Conservation (phyloP, 2,329 filamentous ascomycete species). For the Metarhizium humberi region DNA sequence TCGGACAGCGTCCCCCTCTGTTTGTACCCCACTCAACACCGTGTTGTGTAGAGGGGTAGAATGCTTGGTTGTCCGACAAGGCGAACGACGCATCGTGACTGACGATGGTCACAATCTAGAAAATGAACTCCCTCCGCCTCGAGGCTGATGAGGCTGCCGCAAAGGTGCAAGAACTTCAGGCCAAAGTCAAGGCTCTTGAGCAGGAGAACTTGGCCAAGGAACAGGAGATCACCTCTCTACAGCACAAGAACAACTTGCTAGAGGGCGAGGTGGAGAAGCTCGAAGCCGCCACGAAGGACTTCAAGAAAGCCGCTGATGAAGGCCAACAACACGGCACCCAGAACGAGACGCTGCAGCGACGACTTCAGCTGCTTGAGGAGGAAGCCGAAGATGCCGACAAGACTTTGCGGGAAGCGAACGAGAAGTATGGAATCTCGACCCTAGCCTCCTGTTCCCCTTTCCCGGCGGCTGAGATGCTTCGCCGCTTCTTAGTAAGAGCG, state of each 20-base stretch:
- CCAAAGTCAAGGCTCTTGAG: slow-evolving; percentile 81
- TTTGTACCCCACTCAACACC: slow-evolving; percentile 18
- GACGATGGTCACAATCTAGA: slow-evolving; percentile 40
- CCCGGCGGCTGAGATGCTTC: slow-evolving; percentile 12
- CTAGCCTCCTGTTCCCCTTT: not conserved
- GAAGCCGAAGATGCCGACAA: slow-evolving; percentile 95
- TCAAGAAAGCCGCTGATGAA: slow-evolving; percentile 79
- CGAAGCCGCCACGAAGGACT: slow-evolving; percentile 71
- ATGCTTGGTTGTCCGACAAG: not conserved
- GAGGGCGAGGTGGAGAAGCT: slow-evolving; percentile 90
- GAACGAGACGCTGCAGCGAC: slow-evolving; percentile 85
- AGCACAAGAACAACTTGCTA: slow-evolving; percentile 89
- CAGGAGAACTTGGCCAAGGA: slow-evolving; percentile 95
- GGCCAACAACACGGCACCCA: slow-evolving; percentile 75
- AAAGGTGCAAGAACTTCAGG: slow-evolving; percentile 80
- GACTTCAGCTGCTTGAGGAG: slow-evolving; percentile 93
- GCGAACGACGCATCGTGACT: slow-evolving; percentile 4
- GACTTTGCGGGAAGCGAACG: slow-evolving; percentile 92
- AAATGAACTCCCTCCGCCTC: slow-evolving; percentile 89
- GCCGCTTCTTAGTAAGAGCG: not conserved
- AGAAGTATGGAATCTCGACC: slow-evolving; percentile 64
- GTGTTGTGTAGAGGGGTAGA: slow-evolving; percentile 12
- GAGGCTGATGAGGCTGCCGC: slow-evolving; percentile 79
- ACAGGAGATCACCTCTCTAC: slow-evolving; percentile 93
- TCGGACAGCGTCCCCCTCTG: slow-evolving; percentile 10